Percentiles rank a stretch among this genome's conserved stretches.
phyloP scores from a whole-genome alignment of 2,329 filamentous ascomycete genomes.

The Dothideomycetes sp. region DNA sequence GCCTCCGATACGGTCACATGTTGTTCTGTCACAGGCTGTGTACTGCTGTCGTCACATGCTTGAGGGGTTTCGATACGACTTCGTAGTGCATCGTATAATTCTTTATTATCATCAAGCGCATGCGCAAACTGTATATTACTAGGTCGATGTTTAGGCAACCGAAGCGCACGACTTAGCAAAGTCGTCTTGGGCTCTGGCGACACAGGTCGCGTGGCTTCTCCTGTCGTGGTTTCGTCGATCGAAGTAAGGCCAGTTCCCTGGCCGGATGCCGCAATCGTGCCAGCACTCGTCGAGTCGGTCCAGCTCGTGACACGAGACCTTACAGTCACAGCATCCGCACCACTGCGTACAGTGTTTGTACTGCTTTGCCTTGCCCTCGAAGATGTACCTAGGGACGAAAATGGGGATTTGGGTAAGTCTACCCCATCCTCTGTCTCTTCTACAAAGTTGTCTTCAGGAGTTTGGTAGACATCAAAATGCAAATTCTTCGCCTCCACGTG shows the following conservation, averaged over 20 bases:
- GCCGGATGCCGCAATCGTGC: constrained; percentile 42
- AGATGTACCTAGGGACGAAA: constrained; percentile 3
- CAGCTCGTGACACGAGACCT: constrained; percentile 64
- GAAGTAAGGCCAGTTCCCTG: constrained; percentile 10
- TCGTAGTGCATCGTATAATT: constrained; percentile 53
- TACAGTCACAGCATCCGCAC: constrained; percentile 28
- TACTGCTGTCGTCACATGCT: constrained; percentile 20
- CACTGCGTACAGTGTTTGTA: constrained; percentile 21
- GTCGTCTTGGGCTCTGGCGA: constrained; percentile 14
- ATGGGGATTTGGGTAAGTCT: constrained; percentile 4
- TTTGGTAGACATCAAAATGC: constrained; percentile 19
- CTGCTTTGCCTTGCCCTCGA: constrained; percentile 5
- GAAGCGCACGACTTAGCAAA: constrained; percentile 24
- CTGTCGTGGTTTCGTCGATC: constrained; percentile 11
- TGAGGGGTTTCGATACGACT: constrained; percentile 43
- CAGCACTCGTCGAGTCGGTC: constrained; percentile 54
- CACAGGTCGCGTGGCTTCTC: too few species aligned
- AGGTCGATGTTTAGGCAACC: constrained; percentile 21
- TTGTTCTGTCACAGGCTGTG: neutral
- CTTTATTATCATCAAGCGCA: constrained; percentile 44
- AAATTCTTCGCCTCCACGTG: constrained; percentile 37
- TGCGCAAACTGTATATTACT: constrained; percentile 22
- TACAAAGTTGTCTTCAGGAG: constrained; percentile 9
- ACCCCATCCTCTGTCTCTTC: constrained; percentile 9
- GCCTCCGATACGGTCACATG: neutral